phyloP scores from a whole-genome alignment of 805 yeast genomes.

The Schizosaccharomyces octosporus region DNA sequence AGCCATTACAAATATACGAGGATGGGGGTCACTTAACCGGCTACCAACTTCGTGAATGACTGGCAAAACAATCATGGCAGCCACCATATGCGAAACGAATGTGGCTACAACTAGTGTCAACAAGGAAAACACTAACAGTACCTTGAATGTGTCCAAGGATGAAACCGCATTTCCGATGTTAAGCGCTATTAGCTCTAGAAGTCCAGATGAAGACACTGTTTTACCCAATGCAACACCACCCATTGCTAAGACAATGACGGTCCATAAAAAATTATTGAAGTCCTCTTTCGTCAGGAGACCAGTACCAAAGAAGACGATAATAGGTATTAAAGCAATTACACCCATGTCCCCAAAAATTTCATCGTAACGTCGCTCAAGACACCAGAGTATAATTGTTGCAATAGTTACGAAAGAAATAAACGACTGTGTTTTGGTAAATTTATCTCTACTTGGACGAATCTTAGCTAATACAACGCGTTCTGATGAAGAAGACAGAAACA shows the following conservation, averaged over 20 bases:
- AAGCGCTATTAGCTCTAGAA: slow-evolving; percentile 52
- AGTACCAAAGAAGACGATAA: slow-evolving; percentile 76
- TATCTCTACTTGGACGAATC: slow-evolving; percentile 35
- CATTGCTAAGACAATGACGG: slow-evolving; percentile 86
- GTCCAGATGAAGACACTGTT: slow-evolving; percentile 79
- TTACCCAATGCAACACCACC: slow-evolving; percentile 92
- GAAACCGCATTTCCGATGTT: slow-evolving; percentile 39
- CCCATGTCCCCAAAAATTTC: slow-evolving; percentile 84
- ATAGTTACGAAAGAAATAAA: slow-evolving; percentile 45
- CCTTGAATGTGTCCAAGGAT: slow-evolving; percentile 43
- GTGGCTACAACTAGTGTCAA: slow-evolving; percentile 70
- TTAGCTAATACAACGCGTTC: slow-evolving; percentile 24
- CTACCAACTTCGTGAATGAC: slow-evolving; percentile 76
- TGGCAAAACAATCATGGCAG: slow-evolving; percentile 81
- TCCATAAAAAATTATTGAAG: slow-evolving; percentile 90
- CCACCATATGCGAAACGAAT: slow-evolving; percentile 89
- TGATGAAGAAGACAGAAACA: slow-evolving; percentile 27
- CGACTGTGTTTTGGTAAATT: slow-evolving; percentile 48
- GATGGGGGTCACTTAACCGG: slow-evolving; percentile 37
- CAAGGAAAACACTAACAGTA: slow-evolving; percentile 56
- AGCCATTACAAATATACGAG: slow-evolving; percentile 48
- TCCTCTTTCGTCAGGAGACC: slow-evolving; percentile 73
- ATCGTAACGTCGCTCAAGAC: slow-evolving; percentile 53
- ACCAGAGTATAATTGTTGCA: slow-evolving; percentile 66
- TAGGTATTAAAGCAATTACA: slow-evolving; percentile 72